These are phyloP conservation scores for Amanita exitialis DNA, from an alignment of 768 basidiomycete genomes.

Conservation along the genomic window DNA sequence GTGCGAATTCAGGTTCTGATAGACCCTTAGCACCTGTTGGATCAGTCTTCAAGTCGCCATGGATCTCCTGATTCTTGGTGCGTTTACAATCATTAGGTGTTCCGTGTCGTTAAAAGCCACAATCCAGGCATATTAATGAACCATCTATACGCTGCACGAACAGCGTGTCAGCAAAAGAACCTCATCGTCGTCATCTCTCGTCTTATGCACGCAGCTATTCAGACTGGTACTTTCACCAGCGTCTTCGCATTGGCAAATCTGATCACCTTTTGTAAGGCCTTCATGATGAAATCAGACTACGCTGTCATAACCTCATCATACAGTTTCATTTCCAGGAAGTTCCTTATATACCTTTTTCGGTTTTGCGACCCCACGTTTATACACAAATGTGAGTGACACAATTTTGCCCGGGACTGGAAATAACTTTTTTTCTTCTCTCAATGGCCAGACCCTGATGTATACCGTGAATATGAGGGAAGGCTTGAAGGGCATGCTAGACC, in stretches of 20 bases:
- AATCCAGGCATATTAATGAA: conserved; percentile 1
- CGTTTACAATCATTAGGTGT: no score
- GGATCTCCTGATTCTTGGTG: no score
- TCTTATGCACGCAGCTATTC: conserved; percentile 9
- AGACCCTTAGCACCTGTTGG: no score
- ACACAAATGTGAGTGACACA: conserved; percentile 7
- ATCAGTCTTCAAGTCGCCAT: no score
- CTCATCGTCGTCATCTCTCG: conserved; percentile 2
- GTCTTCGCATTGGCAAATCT: conserved; percentile 7
- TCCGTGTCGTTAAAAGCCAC: no score
- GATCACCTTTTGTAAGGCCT: conserved; percentile 6
- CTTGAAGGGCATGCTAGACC: not conserved
- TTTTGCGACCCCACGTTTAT: conserved; percentile 7
- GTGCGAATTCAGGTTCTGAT: no score
- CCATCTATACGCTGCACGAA: conserved; percentile 3
- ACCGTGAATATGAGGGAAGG: conserved; percentile 2
- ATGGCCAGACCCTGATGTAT: conserved; percentile 7
- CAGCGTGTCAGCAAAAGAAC: not conserved
- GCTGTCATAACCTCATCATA: not conserved
- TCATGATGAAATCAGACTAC: not conserved
- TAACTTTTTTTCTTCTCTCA: not conserved
- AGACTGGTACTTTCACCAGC: conserved; percentile 6
- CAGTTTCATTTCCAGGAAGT: conserved; percentile 1
- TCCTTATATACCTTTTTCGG: conserved; percentile 6
- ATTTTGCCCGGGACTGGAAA: no score